A percentile compares a stretch with the other conserved stretches of the same genome.
Conservation (phyloP, 192 early-diverging fungal species). For the Linnemannia elongata region DNA sequence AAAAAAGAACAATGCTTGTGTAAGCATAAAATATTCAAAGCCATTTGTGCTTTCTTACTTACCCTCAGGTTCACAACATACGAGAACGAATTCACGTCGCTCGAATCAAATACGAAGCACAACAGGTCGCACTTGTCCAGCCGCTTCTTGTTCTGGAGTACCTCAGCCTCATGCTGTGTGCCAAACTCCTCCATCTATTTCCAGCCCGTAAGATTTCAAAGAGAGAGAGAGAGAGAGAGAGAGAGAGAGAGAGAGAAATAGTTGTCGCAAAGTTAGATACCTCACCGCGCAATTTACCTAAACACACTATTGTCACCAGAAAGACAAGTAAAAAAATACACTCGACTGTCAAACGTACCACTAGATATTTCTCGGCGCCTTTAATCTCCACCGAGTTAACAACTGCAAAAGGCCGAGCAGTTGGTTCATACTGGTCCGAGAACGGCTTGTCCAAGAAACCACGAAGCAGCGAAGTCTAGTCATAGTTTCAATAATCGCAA, state of each 20-base stretch:
- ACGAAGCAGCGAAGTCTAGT: slow-evolving; percentile 83
- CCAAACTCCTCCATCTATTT: slow-evolving; percentile 93
- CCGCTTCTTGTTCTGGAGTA: slow-evolving; percentile 89
- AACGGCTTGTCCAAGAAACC: slow-evolving; percentile 92
- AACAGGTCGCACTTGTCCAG: slow-evolving; percentile 92
- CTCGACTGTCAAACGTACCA: slow-evolving; percentile 65
- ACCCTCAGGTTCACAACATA: slow-evolving; percentile 89
- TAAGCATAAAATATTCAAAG: neutral
- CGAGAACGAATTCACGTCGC: slow-evolving; percentile 93
- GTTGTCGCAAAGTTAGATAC: neutral
- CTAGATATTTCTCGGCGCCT: slow-evolving; percentile 94
- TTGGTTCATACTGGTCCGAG: slow-evolving; percentile 78
- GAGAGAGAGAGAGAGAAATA: too few relatives aligned
- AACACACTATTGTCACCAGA: too few relatives aligned
- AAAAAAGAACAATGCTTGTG: neutral
- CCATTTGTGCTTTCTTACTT: slow-evolving; percentile 17
- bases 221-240: too few relatives aligned
- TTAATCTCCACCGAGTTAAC: slow-evolving; percentile 97
- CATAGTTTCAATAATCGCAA: neutral
- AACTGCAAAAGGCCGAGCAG: slow-evolving; percentile 80
- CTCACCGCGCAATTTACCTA: too few relatives aligned
- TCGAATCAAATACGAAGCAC: slow-evolving; percentile 96
- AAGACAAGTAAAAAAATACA: neutral
- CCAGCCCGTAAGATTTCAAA: neutral
- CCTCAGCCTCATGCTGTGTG: slow-evolving; percentile 85